phyloP scores from a whole-genome alignment of 371 early-diverging fungal genomes.

The Capillidium heterosporum region DNA sequence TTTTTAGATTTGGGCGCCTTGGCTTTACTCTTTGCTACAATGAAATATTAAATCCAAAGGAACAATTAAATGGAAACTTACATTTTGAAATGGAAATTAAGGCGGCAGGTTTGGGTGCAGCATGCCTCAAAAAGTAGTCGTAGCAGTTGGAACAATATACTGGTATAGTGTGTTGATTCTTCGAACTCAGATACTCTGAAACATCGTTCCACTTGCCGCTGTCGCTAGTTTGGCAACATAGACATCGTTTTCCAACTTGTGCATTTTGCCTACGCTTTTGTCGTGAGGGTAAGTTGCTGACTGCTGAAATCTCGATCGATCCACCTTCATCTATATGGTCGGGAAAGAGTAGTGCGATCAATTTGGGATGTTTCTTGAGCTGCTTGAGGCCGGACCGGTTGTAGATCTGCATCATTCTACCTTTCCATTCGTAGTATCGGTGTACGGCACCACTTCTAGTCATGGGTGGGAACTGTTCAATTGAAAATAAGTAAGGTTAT shows the following conservation, averaged over 20 bases:
- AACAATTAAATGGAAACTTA: too few relatives aligned
- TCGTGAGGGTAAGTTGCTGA: neutral
- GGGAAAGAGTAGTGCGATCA: neutral
- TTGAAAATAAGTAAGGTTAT: neutral
- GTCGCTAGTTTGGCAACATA: neutral
- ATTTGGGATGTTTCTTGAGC: neutral
- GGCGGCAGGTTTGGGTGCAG: too few relatives aligned
- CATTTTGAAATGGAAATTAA: too few relatives aligned
- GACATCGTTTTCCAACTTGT: neutral
- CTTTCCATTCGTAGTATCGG: neutral
- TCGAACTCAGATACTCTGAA: too few relatives aligned
- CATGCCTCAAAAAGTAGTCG: too few relatives aligned
- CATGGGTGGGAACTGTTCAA: constrained; percentile 1
- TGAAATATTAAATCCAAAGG: too few relatives aligned
- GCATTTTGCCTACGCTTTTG: neutral
- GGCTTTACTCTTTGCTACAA: too few relatives aligned
- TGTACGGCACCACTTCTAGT: neutral
- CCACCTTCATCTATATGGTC: neutral
- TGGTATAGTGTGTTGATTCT: too few relatives aligned
- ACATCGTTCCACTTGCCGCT: too few relatives aligned
- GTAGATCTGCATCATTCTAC: neutral
- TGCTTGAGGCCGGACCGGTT: neutral
- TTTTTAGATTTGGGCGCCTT: too few relatives aligned
- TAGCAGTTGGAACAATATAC: too few relatives aligned
- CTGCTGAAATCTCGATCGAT: neutral